phyloP scores from a whole-genome alignment of 768 basidiomycete genomes.

The Dacryopinax spathularia region DNA sequence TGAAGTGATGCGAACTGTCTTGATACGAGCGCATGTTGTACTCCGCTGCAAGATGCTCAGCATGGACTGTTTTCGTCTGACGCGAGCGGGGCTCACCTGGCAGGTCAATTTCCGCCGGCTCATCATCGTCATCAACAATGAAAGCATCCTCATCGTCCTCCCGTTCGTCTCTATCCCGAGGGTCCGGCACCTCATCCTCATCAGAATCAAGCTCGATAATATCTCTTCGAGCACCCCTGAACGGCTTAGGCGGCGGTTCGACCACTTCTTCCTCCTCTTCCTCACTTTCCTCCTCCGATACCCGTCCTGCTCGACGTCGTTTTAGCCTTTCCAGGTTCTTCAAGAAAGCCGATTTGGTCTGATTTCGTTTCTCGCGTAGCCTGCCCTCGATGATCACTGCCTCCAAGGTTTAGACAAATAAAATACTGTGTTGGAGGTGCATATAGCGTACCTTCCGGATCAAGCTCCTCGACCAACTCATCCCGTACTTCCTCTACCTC shows the following conservation, averaged over 20 bases:
- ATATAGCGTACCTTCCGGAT: background rate
- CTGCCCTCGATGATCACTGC: slow-evolving; percentile 51
- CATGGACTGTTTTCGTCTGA: too few relatives aligned
- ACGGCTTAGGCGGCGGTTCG: slow-evolving; percentile 18
- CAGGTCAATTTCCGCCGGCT: slow-evolving; percentile 31
- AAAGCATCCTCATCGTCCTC: slow-evolving; percentile 27
- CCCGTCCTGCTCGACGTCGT: slow-evolving; percentile 24
- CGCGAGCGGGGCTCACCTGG: too few relatives aligned
- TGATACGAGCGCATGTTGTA: slow-evolving; percentile 73
- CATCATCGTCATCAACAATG: slow-evolving; percentile 48
- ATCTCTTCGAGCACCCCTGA: slow-evolving; percentile 21
- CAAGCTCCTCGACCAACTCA: background rate
- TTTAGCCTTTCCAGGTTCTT: slow-evolving; percentile 51
- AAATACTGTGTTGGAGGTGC: background rate
- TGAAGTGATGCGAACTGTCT: slow-evolving; percentile 66
- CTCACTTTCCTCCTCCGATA: slow-evolving; percentile 12
- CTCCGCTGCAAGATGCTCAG: slow-evolving; percentile 33
- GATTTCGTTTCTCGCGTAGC: slow-evolving; percentile 36
- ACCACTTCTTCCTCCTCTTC: slow-evolving; percentile 17
- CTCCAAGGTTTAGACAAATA: background rate
- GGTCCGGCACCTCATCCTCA: slow-evolving; percentile 18
- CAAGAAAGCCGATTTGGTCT: slow-evolving; percentile 46
- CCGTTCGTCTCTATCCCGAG: slow-evolving; percentile 12
- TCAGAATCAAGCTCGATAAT: slow-evolving; percentile 29
- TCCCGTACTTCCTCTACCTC: background rate